Evolutionary conservation across 2,329 filamentous ascomycete genomes (phyloP), one percentile per base, ranked within the genome.

Genomic region (Beauveria scarabaeidicola): DNA sequence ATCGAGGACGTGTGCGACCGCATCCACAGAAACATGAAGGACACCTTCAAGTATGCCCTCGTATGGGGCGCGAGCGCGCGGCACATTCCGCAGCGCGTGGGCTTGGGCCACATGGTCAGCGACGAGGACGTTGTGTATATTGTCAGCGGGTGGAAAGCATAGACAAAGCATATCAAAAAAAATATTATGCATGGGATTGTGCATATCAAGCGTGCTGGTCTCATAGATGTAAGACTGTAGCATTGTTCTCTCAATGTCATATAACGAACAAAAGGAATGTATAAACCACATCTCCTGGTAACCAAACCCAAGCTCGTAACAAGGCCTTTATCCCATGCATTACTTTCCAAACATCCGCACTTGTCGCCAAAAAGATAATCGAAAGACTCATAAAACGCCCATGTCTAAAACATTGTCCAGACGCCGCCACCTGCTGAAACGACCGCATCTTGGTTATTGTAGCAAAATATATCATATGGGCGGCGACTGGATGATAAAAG

Each of bases 1-100:
- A 91, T 99, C 69, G 94, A 97, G 76, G 93, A 99, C 73, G 94
- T 99, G 10, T 99, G 94, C 74, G 94, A 99, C 74, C 86, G 90
- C 67, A 89, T 99, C 66, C 94, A 99, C 76, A 82, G 94, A 63
- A 94, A 86, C 27, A 78, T 99, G 65, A 99, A 97, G 83, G 95
- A 99, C 64, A 96, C 91, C 5, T 99, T 97, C 82, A 99, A 97
- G 79, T 97, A 97, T 76, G 95, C 94, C 3, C 76, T 97, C 65
- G 94, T 99, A 0, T 99, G 95, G 95, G 94, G 94, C 5, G 92
- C 92, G 19, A 97, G 93, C 74, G 94, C 94, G 40, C 86, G 91
- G 68, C 95, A 99, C 78, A 81, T 97, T 40, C 94, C 95, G 40
- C 94, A 99, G 78, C 81, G 94, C 63, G 93, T 97, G 41, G 95